A percentile compares a stretch with the other conserved stretches of the same genome.
These are phyloP conservation scores for Termitomyces sp. DNA, from an alignment of 768 basidiomycete species.

Conservation along the genomic window DNA sequence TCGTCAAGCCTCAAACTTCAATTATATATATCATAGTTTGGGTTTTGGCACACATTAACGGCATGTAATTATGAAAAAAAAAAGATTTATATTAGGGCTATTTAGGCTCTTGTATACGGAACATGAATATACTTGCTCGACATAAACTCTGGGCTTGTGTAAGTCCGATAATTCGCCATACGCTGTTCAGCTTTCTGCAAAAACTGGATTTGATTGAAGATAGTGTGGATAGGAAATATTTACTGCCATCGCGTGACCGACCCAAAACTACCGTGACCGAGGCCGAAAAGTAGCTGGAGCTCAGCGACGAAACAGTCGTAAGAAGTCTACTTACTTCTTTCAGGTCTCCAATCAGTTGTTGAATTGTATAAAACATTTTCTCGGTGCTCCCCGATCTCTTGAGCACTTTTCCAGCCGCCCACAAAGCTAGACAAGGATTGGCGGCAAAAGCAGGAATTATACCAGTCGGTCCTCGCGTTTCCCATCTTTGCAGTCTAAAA, in stretches of 20 bases:
- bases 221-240: conserved; percentile 23
- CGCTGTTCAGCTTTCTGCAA: conserved; percentile 21
- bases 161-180: no score
- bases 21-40: background rate
- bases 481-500: background rate
- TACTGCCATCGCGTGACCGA: conserved; percentile 20
- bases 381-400: conserved; percentile 33
- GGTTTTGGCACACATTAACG: conserved; percentile 30
- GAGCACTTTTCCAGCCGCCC: conserved; percentile 27
- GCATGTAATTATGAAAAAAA: conserved; percentile 24
- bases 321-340: conserved; percentile 22
- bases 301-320: conserved; percentile 25
- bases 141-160: no score
- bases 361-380: conserved; percentile 26
- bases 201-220: conserved; percentile 18
- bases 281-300: conserved; percentile 18
- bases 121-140: no score
- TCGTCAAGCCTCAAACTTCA: background rate
- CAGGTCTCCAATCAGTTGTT: background rate
- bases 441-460: conserved; percentile 20
- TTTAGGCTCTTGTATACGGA: conserved; percentile 22
- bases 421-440: conserved; percentile 22
- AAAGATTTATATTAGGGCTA: conserved; percentile 17
- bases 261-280: conserved; percentile 15
- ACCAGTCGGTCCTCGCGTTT: conserved; percentile 12